Evolutionary conservation across 345 rosid species (phyloP), one percentile per base, ranked within the genome.

Genomic region (Xanthoceras sorbifolium): DNA sequence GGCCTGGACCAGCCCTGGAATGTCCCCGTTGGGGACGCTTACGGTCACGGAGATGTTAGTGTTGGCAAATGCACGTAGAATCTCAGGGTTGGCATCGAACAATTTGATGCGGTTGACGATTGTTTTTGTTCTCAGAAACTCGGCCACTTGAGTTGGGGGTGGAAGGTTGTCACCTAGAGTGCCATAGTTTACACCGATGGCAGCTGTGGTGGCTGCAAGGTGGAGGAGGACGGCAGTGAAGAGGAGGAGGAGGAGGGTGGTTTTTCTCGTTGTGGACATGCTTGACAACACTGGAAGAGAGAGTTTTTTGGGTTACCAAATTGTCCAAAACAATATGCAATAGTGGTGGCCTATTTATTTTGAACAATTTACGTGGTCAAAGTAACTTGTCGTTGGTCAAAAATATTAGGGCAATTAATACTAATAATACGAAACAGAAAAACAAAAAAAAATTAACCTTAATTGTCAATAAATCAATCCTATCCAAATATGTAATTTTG

Each of bases 131-230:
- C 82, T 84, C 42, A 90, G 44, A 84, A 93, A 91, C 71, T 87
- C 84, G 15, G 98, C 94, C n/a, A 93, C 97, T 63, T 88, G 74
- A 2, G 86, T 10, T 0, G 97, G 97, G 0, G 97, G 84, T 0
- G 95, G 97, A 26, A 93, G 98, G 87, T 93, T 91, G 82, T 89
- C 75, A 8, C 87, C 93, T 3, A 88, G 63, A 23, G 93, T 89
- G 5, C 98, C 98, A 72, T 93, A 93, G 90, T 93, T 93, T 8
- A 93, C 85, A 0, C 98, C 98, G n/a, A 93, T 79, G 82, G 92
- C 83, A 9, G 73, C 55, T 66, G 86, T 50, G 36, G 71, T 42
- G 74, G 82, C 29, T 73, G 86, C 78, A 77, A 84, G 82, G 81
- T 71, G 65, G 84, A 87, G 79, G 76, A 84, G 25, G 66, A 71